Conservation (phyloP, 768 basidiomycete species). For the Tricholomella constricta region DNA sequence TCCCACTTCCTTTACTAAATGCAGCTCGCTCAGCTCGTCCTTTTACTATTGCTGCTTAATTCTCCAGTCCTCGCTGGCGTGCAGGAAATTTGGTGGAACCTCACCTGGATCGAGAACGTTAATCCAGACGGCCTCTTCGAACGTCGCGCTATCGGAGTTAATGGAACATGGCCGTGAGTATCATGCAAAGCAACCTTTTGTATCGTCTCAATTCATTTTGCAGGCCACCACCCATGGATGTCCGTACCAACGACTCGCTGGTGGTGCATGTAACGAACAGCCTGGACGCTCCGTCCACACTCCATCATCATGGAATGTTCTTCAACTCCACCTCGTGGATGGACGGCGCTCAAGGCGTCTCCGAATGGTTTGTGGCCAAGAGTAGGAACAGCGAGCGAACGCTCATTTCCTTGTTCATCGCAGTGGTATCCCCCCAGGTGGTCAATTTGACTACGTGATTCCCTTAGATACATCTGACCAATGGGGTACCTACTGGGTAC, state of each 20-base stretch:
- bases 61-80: slow-evolving; percentile 60
- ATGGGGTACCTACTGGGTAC: slow-evolving; percentile 83
- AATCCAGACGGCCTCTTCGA: slow-evolving; percentile 84
- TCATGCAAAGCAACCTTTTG: neutral
- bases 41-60: slow-evolving; percentile 33
- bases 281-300: slow-evolving; percentile 61
- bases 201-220: neutral
- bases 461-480: slow-evolving; percentile 69
- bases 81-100: slow-evolving; percentile 86
- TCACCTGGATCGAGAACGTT: slow-evolving; percentile 77
- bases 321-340: slow-evolving; percentile 87
- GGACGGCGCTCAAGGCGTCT: slow-evolving; percentile 83
- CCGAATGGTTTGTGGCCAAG: slow-evolving; percentile 70
- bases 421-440: slow-evolving; percentile 79
- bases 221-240: slow-evolving; percentile 82
- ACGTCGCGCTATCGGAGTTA: slow-evolving; percentile 84
- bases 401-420: neutral
- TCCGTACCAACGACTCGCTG: slow-evolving; percentile 70
- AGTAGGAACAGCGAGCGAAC: neutral
- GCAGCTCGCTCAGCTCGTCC: slow-evolving; percentile 20
- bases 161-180: slow-evolving; percentile 91
- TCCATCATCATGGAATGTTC: slow-evolving; percentile 96
- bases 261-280: slow-evolving; percentile 78
- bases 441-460: slow-evolving; percentile 73
- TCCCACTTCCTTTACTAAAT: slow-evolving; percentile 15